Percentiles rank a stretch among this genome's conserved stretches.
phyloP scores from a whole-genome alignment of 129 eudicot species.

The Flaveria robusta region DNA sequence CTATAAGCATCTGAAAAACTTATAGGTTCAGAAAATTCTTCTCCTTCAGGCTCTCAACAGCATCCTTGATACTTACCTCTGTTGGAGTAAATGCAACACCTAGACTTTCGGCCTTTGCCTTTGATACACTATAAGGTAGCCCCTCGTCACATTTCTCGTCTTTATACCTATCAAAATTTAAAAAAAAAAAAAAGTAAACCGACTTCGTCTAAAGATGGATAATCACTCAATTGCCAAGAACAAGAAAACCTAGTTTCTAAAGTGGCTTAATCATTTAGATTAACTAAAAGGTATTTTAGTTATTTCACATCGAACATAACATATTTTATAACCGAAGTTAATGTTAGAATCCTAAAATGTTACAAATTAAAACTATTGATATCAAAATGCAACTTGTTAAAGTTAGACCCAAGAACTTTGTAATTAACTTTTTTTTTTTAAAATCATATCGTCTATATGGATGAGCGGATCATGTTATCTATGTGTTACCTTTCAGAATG shows the following conservation, averaged over 20 bases:
- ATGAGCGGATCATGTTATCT: not conserved
- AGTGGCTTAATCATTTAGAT: no score
- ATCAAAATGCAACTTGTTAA: no score
- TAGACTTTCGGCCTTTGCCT: conserved; percentile 34
- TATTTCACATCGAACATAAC: no score
- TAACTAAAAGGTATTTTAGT: no score
- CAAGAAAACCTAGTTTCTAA: conserved; percentile 27
- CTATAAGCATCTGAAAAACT: not conserved
- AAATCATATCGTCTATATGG: no score
- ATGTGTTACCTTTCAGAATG: conserved; percentile 37
- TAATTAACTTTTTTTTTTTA: no score
- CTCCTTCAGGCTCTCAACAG: conserved; percentile 43
- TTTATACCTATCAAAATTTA: conserved; percentile 24
- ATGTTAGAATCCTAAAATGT: no score
- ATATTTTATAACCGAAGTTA: no score
- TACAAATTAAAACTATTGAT: no score
- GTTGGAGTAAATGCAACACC: conserved; percentile 43
- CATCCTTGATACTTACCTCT: conserved; percentile 44
- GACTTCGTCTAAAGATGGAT: no score
- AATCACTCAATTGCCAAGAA: not conserved
- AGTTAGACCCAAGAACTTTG: no score
- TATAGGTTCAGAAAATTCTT: conserved; percentile 28
- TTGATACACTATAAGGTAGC: conserved; percentile 30
- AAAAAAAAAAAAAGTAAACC: not conserved
- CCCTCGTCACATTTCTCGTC: conserved; percentile 20